Evolutionary conservation across 169 alveolate species (phyloP), one percentile per base, ranked within the genome.

Genomic region (Eimeria maxima): DNA sequence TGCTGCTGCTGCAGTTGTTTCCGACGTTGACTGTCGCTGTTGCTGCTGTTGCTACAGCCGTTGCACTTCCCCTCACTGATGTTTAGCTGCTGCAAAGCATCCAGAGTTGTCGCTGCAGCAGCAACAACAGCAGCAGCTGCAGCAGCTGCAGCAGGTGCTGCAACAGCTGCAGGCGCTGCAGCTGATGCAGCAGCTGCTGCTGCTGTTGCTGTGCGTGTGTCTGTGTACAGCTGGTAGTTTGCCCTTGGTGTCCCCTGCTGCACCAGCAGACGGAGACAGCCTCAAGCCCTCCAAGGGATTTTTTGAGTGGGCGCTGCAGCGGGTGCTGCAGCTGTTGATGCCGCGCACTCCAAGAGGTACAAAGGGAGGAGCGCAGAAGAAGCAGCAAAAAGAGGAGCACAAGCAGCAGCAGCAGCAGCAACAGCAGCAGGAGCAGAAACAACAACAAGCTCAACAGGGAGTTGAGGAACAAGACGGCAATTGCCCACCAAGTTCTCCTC

Each of bases 221-320:
- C 14, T 18, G 57, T 14, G 10, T 45, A 10, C 29, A 78, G 89
- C 89, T 16, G 89, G 89, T 7, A 42, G 65, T 20, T 65, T 78
- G 38, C 89, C 89, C 29, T 18, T 78, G 29, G 65, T 29, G 60
- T 78, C 89, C 44, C 67, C 89, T 1, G 89, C 45, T 7, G 29
- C 89, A 18, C 20, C 89, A 24, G 65, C 1, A 78, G 89, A 78
- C 0, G 65, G 11, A 20, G 13, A n/a, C 29, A 8, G 13, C 4
- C n/a, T 11, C 0, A 10, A 24, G n/a, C 22, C 89, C 33, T 78
- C 65, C 7, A 29, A 18, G 29, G 29, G 29, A 1, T 78, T 78
- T 65, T 78, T 78, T 8, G 29, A 27, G 2, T 45, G 89, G 89
- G 42, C 16, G 60, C 60, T 53, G 60, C 60, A 14, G 60, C 60